These are phyloP conservation scores for Fonsecaea multimorphosa DNA, from an alignment of 2,329 filamentous ascomycete species.

Conservation along the genomic window DNA sequence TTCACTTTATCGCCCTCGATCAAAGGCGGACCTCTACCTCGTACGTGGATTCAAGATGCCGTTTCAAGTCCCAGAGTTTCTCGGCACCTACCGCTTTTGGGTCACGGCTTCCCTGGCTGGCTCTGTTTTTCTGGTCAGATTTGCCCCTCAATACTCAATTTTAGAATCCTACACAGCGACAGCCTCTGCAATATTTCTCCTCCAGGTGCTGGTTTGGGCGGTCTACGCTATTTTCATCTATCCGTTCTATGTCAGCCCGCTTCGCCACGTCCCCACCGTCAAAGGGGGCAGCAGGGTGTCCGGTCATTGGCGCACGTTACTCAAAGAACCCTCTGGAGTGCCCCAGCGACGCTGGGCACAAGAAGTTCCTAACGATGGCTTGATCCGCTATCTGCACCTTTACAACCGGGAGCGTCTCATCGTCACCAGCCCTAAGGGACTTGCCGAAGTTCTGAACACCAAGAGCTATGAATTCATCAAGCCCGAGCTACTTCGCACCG, in stretches of 20 bases:
- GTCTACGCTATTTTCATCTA: conserved; percentile 58
- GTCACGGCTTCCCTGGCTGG: conserved; percentile 26
- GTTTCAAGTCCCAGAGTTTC: conserved; percentile 45
- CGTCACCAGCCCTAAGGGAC: conserved; percentile 65
- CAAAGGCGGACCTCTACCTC: neutral
- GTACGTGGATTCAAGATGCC: conserved; percentile 59
- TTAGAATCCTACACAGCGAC: conserved; percentile 42
- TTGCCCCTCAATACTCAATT: conserved; percentile 42
- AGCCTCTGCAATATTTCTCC: conserved; percentile 36
- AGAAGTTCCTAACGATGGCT: conserved; percentile 68
- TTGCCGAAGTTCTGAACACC: conserved; percentile 72
- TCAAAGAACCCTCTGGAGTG: conserved; percentile 49
- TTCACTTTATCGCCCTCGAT: neutral
- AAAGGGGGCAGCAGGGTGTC: conserved; percentile 53
- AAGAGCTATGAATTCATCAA: conserved; percentile 75
- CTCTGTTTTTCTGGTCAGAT: conserved; percentile 34
- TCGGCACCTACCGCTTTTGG: conserved; percentile 36
- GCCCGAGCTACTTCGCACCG: conserved; percentile 56
- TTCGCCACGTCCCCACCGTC: conserved; percentile 63
- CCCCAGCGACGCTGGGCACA: conserved; percentile 59
- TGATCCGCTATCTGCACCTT: conserved; percentile 69
- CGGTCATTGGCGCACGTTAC: conserved; percentile 52
- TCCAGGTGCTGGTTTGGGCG: conserved; percentile 39
- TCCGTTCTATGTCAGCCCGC: conserved; percentile 63
- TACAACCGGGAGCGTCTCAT: conserved; percentile 70